Evolutionary conservation across 345 rosid genomes (phyloP).

Genomic region (Brassica rapa): DNA sequence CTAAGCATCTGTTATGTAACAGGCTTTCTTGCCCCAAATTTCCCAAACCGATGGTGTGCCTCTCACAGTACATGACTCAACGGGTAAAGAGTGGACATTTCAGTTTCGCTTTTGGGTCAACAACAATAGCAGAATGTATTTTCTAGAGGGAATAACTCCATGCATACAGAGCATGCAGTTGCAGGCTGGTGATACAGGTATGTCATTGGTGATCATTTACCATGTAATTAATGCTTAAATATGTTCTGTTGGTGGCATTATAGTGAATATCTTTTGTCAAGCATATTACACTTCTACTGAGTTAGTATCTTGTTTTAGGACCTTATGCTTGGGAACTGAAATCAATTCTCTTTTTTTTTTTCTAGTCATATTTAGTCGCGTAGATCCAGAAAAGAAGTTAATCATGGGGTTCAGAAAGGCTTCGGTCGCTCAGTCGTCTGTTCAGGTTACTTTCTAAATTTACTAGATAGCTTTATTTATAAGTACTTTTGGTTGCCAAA

Average conservation of each 20-base stretch:
- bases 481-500: background rate
- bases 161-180: slow-evolving; percentile 91
- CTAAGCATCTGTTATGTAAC: slow-evolving; percentile 32
- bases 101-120: slow-evolving; percentile 97
- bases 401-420: slow-evolving; percentile 97
- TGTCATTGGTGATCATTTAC: slow-evolving; percentile 21
- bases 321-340: slow-evolving; percentile 25
- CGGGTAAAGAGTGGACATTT: slow-evolving; percentile 94
- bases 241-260: slow-evolving; percentile 20
- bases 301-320: slow-evolving; percentile 16
- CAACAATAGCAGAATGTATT: slow-evolving; percentile 90
- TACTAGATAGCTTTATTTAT: slow-evolving; percentile 15
- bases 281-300: slow-evolving; percentile 19
- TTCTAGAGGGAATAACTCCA: slow-evolving; percentile 89
- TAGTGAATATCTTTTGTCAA: slow-evolving; percentile 16
- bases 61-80: slow-evolving; percentile 86
- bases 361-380: slow-evolving; percentile 82
- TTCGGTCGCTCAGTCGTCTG: slow-evolving; percentile 60
- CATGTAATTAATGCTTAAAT: slow-evolving; percentile 18
- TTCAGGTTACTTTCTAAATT: slow-evolving; percentile 64
- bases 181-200: slow-evolving; percentile 98
- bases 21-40: slow-evolving; percentile 90
- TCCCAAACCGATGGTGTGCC: slow-evolving; percentile 90
- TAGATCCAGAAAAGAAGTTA: slow-evolving; percentile 92
- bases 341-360: slow-evolving; percentile 36